phyloP scores from a whole-genome alignment of 2,329 filamentous ascomycete genomes.

The Teratosphaeria viscida region DNA sequence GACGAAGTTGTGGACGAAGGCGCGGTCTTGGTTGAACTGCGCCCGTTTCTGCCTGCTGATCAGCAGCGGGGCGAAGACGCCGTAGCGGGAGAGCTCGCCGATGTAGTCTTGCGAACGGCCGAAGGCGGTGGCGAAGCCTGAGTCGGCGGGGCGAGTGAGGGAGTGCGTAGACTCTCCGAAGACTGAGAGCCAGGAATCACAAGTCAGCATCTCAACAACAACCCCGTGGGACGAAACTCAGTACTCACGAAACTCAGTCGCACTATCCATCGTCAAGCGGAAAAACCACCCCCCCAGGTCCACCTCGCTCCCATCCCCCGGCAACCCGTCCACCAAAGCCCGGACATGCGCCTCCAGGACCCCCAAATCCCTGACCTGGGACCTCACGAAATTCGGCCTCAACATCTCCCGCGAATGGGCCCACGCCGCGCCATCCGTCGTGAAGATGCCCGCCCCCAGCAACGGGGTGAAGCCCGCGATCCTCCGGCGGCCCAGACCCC shows the following conservation, averaged over 20 bases:
- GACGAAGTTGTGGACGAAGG: constrained; percentile 36
- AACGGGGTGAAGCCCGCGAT: constrained; percentile 29
- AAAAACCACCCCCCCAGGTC: constrained; percentile 56
- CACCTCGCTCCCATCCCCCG: constrained; percentile 39
- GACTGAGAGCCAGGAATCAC: constrained; percentile 24
- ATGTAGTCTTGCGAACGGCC: constrained; percentile 21
- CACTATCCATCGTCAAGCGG: constrained; percentile 53
- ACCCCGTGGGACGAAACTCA: neutral
- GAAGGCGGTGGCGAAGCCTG: constrained; percentile 27
- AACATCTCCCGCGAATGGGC: constrained; percentile 35
- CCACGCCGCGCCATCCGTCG: constrained; percentile 33
- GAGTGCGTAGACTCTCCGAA: constrained; percentile 43
- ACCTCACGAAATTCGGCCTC: constrained; percentile 43
- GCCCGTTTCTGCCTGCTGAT: constrained; percentile 13
- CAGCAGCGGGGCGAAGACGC: constrained; percentile 12
- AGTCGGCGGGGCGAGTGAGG: constrained; percentile 13
- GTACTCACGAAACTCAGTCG: constrained; percentile 46
- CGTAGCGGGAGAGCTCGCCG: constrained; percentile 16
- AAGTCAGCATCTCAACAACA: neutral
- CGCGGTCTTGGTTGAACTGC: constrained; percentile 30
- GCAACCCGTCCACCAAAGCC: constrained; percentile 49
- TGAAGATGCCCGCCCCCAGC: constrained; percentile 37
- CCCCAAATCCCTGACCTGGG: constrained; percentile 43
- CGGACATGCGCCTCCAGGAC: constrained; percentile 52
- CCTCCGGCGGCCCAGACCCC: constrained; percentile 26